phyloP scores from a whole-genome alignment of 129 eudicot species.

The Pulicaria dysenterica region DNA sequence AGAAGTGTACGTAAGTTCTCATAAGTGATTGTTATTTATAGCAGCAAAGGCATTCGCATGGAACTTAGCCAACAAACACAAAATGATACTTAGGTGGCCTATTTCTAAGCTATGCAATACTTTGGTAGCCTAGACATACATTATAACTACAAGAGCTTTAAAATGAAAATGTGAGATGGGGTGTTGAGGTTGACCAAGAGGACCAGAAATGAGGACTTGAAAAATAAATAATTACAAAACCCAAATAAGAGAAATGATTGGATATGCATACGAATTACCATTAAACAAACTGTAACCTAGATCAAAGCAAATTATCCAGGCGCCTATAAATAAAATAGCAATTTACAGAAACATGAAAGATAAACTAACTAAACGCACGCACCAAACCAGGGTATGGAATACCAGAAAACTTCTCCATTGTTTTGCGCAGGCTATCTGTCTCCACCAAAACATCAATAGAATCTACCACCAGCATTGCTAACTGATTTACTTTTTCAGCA shows the following conservation, averaged over 20 bases:
- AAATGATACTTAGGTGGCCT: no score
- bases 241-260: not conserved
- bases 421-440: slow-evolving; percentile 35
- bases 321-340: not conserved
- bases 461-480: slow-evolving; percentile 43
- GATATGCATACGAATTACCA: not conserved
- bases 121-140: no score
- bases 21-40: no score
- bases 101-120: no score
- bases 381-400: slow-evolving; percentile 58
- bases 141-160: no score
- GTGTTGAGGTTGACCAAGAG: no score
- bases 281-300: not conserved
- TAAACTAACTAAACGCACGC: slow-evolving; percentile 29
- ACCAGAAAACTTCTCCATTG: slow-evolving; percentile 50
- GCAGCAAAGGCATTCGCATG: no score
- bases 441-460: slow-evolving; percentile 47
- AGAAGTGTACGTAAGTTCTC: no score
- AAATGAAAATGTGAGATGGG: no score
- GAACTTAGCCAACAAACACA: no score
- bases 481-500: slow-evolving; percentile 49
- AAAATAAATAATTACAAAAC: slow-evolving; percentile 6
- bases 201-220: no score
- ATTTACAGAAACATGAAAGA: not conserved
- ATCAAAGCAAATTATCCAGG: not conserved